A percentile compares a stretch with the other conserved stretches of the same genome.
phyloP scores from a whole-genome alignment of 306 rosid genomes.

The Cajanus cajan region DNA sequence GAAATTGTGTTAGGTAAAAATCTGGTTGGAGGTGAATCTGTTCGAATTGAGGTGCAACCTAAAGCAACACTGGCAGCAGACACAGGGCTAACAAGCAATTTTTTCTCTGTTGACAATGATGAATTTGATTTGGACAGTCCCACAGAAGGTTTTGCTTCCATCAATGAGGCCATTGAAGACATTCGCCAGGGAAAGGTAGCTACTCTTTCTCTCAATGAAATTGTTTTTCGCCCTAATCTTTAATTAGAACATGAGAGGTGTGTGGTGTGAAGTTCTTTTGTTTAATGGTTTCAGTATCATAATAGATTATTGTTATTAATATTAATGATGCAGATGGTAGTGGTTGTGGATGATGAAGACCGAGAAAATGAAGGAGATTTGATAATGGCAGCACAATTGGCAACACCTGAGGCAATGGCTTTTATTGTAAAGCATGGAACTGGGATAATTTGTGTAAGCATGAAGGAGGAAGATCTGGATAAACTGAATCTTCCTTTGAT shows the following conservation, averaged over 20 bases:
- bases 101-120: slow-evolving; percentile 44
- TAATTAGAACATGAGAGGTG: neutral
- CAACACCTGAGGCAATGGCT: slow-evolving; percentile 94
- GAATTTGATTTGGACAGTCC: slow-evolving; percentile 72
- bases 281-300: neutral
- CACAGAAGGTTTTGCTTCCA: slow-evolving; percentile 71
- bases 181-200: slow-evolving; percentile 83
- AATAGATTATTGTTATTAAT: neutral
- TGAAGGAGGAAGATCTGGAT: slow-evolving; percentile 77
- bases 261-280: neutral
- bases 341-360: slow-evolving; percentile 90
- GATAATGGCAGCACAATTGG: slow-evolving; percentile 86
- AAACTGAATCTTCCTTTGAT: slow-evolving; percentile 79
- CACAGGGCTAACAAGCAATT: slow-evolving; percentile 28
- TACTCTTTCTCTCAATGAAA: neutral
- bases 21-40: slow-evolving; percentile 24
- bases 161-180: slow-evolving; percentile 82
- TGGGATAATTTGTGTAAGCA: slow-evolving; percentile 86
- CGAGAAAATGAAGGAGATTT: slow-evolving; percentile 94
- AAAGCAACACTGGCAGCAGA: slow-evolving; percentile 42
- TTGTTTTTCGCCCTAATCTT: neutral
- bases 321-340: slow-evolving; percentile 58
- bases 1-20: slow-evolving; percentile 12
- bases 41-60: slow-evolving; percentile 46
- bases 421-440: slow-evolving; percentile 89